phyloP scores from a whole-genome alignment of 345 rosid genomes.

The Salix exigua region DNA sequence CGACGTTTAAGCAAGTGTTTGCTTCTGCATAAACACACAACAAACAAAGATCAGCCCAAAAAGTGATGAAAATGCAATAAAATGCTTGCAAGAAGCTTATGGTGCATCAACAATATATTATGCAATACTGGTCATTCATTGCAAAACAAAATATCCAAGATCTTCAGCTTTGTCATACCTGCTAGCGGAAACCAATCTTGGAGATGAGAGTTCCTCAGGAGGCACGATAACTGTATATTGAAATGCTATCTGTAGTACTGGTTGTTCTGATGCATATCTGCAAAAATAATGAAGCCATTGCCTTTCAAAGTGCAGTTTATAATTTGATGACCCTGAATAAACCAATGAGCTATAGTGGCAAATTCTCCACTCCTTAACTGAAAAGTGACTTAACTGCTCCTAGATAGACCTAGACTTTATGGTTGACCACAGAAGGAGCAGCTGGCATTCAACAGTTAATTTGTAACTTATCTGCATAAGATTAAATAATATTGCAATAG shows the following conservation, averaged over 20 bases:
- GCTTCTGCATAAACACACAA: slow-evolving; percentile 43
- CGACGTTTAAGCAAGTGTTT: slow-evolving; percentile 69
- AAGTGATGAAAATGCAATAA: background rate
- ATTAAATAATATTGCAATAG: background rate
- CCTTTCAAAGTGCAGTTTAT: background rate
- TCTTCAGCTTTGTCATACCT: slow-evolving; percentile 47
- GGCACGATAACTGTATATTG: slow-evolving; percentile 86
- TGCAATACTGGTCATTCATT: background rate
- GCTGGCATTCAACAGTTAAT: background rate
- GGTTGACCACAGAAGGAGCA: background rate
- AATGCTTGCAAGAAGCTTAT: background rate
- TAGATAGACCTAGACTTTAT: background rate
- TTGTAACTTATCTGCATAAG: background rate
- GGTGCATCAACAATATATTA: background rate
- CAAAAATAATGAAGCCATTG: slow-evolving; percentile 17
- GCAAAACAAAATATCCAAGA: background rate
- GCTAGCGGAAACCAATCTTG: slow-evolving; percentile 48
- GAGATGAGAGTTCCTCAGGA: slow-evolving; percentile 64
- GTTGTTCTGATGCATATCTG: slow-evolving; percentile 82
- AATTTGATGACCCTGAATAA: background rate
- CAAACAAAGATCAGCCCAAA: slow-evolving; percentile 17
- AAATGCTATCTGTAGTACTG: slow-evolving; percentile 88
- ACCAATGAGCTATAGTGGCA: background rate
- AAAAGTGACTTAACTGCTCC: background rate
- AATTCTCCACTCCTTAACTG: background rate